phyloP scores from a whole-genome alignment of 805 yeast genomes.

The Metschnikowia cerradonensis region DNA sequence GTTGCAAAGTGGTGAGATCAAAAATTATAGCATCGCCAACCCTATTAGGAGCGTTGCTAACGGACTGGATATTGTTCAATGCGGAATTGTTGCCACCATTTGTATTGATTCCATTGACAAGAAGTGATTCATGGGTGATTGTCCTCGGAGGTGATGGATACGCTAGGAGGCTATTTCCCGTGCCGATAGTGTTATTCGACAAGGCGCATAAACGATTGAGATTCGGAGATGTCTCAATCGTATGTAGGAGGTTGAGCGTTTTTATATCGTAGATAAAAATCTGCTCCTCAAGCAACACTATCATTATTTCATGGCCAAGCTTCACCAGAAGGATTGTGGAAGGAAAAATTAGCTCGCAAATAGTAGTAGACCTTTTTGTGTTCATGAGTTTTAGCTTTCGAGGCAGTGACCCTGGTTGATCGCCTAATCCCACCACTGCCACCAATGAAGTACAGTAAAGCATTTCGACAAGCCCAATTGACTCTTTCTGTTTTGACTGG shows the following conservation, averaged over 20 bases:
- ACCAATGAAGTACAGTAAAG: constrained; percentile 81
- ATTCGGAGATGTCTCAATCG: constrained; percentile 43
- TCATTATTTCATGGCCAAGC: constrained; percentile 29
- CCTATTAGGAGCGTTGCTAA: constrained; percentile 39
- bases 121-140: constrained; percentile 38
- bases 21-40: constrained; percentile 76
- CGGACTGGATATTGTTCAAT: constrained; percentile 38
- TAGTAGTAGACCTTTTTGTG: constrained; percentile 59
- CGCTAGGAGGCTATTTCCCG: constrained; percentile 53
- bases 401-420: constrained; percentile 68
- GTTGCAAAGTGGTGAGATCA: constrained; percentile 70
- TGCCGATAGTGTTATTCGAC: constrained; percentile 35
- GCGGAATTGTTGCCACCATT: constrained; percentile 39
- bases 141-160: constrained; percentile 75
- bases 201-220: constrained; percentile 56
- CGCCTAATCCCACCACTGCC: constrained; percentile 78
- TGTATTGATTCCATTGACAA: constrained; percentile 38
- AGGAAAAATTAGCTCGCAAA: constrained; percentile 43
- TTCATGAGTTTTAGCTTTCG: constrained; percentile 78
- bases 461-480: constrained; percentile 80
- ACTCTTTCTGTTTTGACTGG: constrained; percentile 39
- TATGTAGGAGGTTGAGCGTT: constrained; percentile 40
- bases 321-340: constrained; percentile 38
- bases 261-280: constrained; percentile 41
- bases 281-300: constrained; percentile 41